These are phyloP conservation scores for Rhytidhysteron rufulum DNA, from an alignment of 2,329 filamentous ascomycete species.

Conservation along the genomic window DNA sequence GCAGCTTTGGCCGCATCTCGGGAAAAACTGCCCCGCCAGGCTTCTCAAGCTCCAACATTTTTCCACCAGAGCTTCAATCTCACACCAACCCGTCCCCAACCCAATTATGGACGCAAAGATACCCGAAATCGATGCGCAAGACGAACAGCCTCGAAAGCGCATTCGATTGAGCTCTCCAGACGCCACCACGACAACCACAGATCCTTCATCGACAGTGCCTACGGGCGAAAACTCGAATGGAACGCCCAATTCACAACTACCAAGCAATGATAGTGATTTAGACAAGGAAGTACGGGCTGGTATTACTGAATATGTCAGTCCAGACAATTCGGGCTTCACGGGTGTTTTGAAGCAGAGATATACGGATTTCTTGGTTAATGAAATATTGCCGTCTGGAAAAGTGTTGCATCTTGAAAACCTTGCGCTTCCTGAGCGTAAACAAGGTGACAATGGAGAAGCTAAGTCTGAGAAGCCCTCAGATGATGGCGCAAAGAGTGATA, in stretches of 20 bases:
- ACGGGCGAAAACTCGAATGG: slow-evolving; percentile 5
- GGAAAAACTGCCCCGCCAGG: slow-evolving; percentile 25
- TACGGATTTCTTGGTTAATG: slow-evolving; percentile 90
- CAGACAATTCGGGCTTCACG: slow-evolving; percentile 55
- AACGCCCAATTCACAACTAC: slow-evolving; percentile 5
- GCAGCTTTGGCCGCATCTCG: slow-evolving; percentile 4
- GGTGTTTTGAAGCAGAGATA: slow-evolving; percentile 71
- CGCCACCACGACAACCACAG: slow-evolving; percentile 3
- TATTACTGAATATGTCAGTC: slow-evolving; percentile 61
- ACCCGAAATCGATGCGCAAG: not conserved
- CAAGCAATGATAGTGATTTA: slow-evolving; percentile 19
- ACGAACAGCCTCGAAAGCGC: slow-evolving; percentile 5
- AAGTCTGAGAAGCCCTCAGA: slow-evolving; percentile 3
- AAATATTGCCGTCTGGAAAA: slow-evolving; percentile 71
- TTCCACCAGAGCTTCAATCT: slow-evolving; percentile 3
- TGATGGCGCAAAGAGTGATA: not conserved
- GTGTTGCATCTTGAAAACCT: slow-evolving; percentile 67
- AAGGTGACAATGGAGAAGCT: slow-evolving; percentile 1
- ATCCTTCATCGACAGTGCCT: slow-evolving; percentile 8
- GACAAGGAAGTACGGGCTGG: slow-evolving; percentile 49
- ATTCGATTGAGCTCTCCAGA: slow-evolving; percentile 2
- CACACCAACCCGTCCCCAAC: not conserved
- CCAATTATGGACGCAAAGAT: not conserved
- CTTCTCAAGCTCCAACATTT: slow-evolving; percentile 5
- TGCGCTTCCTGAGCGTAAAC: slow-evolving; percentile 12